Conservation (phyloP, 176 grass and related monocot genomes). For the Miscanthus lutarioriparius region DNA sequence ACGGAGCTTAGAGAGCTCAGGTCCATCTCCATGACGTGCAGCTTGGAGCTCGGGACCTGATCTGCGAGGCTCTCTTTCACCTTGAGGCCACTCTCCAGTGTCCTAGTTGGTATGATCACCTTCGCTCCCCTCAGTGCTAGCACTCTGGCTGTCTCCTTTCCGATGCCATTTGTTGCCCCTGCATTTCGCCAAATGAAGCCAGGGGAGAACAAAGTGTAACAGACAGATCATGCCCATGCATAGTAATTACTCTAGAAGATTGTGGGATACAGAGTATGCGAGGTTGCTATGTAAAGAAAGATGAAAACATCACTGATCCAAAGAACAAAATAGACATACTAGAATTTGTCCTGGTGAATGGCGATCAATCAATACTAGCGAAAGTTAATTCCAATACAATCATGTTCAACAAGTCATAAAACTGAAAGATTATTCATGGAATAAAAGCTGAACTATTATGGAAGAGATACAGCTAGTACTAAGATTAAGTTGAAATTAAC, state of each 20-base stretch:
- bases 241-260: neutral
- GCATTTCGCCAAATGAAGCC: neutral
- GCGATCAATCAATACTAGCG: neutral
- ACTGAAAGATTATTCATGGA: too few relatives aligned
- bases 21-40: conserved; percentile 91
- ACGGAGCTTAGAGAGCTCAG: conserved; percentile 71
- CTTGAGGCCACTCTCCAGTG: conserved; percentile 60
- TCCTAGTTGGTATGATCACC: conserved; percentile 76
- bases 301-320: neutral
- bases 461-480: neutral
- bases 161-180: conserved; percentile 89
- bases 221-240: too few relatives aligned
- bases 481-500: neutral
- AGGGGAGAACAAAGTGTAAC: neutral
- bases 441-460: neutral
- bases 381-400: neutral
- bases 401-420: neutral
- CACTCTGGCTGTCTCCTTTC: conserved; percentile 82
- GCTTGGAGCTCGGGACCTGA: conserved; percentile 47
- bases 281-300: neutral
- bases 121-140: conserved; percentile 72
- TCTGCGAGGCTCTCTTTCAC: conserved; percentile 69
- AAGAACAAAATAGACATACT: neutral
- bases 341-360: neutral
- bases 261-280: too few relatives aligned